phyloP scores from a whole-genome alignment of 1,139 yeast genomes.

The Scheffersomyces lignicola region DNA sequence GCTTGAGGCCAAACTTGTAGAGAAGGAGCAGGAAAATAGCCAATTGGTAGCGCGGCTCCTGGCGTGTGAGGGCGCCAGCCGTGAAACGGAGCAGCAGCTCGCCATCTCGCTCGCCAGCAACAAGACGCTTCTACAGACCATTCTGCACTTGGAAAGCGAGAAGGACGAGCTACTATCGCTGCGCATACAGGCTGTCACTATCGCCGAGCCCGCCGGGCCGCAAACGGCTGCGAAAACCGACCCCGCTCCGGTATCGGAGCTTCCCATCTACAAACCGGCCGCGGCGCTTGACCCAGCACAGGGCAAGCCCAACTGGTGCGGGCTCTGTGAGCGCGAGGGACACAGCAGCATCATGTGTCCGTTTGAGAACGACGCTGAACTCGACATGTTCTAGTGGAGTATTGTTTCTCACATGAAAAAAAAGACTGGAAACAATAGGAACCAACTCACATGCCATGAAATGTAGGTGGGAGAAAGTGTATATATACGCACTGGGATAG shows the following conservation, averaged over 20 bases:
- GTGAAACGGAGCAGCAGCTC: constrained; percentile 2
- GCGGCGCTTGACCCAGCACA: constrained; percentile 62
- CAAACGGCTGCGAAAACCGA: constrained; percentile 12
- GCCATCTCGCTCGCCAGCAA: background rate
- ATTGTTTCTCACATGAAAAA: too few relatives aligned
- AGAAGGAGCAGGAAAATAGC: constrained; percentile 12
- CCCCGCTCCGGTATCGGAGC: constrained; percentile 13
- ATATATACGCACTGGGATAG: too few relatives aligned
- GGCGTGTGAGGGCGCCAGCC: too few relatives aligned
- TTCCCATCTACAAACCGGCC: constrained; percentile 57
- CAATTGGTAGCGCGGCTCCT: too few relatives aligned
- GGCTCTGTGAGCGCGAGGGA: constrained; percentile 86
- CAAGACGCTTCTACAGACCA: constrained; percentile 1
- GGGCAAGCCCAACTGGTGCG: constrained; percentile 85
- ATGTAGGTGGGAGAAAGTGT: too few relatives aligned
- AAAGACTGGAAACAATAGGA: too few relatives aligned
- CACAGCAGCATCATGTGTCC: constrained; percentile 89
- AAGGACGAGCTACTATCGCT: too few relatives aligned
- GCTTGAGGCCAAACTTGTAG: constrained; percentile 16
- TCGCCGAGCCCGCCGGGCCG: too few relatives aligned
- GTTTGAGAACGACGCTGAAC: constrained; percentile 60
- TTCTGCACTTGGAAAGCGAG: background rate
- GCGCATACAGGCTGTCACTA: too few relatives aligned
- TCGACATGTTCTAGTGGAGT: too few relatives aligned
- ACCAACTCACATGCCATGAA: too few relatives aligned